A percentile compares a stretch with the other conserved stretches of the same genome.
Evolutionary conservation across 495 filamentous ascomycete species (phyloP).

Genomic region (Massariosphaeria phaeospora): DNA sequence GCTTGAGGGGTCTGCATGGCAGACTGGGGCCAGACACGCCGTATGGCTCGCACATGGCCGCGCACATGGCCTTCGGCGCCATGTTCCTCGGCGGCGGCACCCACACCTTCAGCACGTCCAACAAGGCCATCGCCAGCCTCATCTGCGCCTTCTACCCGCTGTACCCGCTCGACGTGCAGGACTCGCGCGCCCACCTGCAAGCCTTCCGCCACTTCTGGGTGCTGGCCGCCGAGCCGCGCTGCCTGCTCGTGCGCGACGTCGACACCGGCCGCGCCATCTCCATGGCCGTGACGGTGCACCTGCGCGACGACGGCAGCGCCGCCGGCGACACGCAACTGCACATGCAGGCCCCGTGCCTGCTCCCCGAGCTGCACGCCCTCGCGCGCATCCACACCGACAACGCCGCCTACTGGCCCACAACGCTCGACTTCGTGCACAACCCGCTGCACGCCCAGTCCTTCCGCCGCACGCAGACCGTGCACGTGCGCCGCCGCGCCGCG

Average conservation of each 20-base stretch:
- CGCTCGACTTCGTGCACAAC: slow-evolving; percentile 69
- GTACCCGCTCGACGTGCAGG: slow-evolving; percentile 79
- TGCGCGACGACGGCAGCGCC: slow-evolving; percentile 52
- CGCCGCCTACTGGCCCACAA: slow-evolving; percentile 77
- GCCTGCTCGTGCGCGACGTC: slow-evolving; percentile 78
- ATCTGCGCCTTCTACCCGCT: slow-evolving; percentile 92
- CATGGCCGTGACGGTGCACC: slow-evolving; percentile 59
- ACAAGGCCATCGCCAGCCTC: slow-evolving; percentile 77
- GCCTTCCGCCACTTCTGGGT: slow-evolving; percentile 98
- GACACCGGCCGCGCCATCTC: slow-evolving; percentile 72
- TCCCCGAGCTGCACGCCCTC: slow-evolving; percentile 73
- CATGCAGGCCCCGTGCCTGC: slow-evolving; percentile 61
- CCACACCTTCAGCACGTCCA: slow-evolving; percentile 84
- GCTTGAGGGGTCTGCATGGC: slow-evolving; percentile 80
- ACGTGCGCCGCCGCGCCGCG: slow-evolving; percentile 71
- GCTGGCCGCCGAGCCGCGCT: slow-evolving; percentile 82
- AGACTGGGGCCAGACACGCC: slow-evolving; percentile 78
- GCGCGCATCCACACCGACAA: slow-evolving; percentile 60
- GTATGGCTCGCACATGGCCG: slow-evolving; percentile 89
- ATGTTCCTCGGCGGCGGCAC: slow-evolving; percentile 90
- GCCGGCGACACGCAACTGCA: slow-evolving; percentile 30
- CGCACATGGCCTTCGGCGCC: slow-evolving; percentile 84
- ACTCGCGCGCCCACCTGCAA: slow-evolving; percentile 92
- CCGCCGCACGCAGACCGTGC: slow-evolving; percentile 67
- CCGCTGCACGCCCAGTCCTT: slow-evolving; percentile 65